phyloP scores from a whole-genome alignment of 352 stramenopile genomes.

The Pythium angustatum region DNA sequence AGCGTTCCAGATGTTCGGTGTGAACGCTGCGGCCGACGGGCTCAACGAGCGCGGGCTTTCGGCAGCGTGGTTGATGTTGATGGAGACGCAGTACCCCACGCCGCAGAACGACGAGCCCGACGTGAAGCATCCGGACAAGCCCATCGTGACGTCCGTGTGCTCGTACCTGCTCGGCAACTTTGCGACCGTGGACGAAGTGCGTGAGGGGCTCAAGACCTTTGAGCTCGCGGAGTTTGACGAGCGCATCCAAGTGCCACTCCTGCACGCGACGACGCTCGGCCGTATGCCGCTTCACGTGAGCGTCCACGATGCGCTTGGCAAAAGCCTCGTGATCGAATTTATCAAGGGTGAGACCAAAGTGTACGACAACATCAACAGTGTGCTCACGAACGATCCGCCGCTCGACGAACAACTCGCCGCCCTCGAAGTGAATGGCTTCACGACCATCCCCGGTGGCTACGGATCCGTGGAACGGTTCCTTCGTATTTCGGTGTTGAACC shows the following conservation, averaged over 20 bases:
- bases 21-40: slow-evolving; percentile 37
- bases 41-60: slow-evolving; percentile 40
- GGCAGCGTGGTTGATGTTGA: slow-evolving; percentile 32
- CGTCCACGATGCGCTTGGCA: slow-evolving; percentile 59
- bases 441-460: slow-evolving; percentile 52
- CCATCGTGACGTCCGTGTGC: slow-evolving; percentile 63
- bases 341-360: slow-evolving; percentile 51
- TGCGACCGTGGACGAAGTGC: slow-evolving; percentile 58
- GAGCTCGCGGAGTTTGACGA: slow-evolving; percentile 56
- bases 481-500: slow-evolving; percentile 68
- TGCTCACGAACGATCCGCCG: slow-evolving; percentile 73
- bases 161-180: slow-evolving; percentile 79
- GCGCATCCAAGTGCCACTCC: slow-evolving; percentile 31
- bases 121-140: slow-evolving; percentile 26
- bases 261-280: slow-evolving; percentile 27
- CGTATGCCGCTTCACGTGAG: slow-evolving; percentile 58
- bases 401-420: slow-evolving; percentile 46
- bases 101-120: slow-evolving; percentile 21
- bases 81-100: slow-evolving; percentile 48
- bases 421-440: slow-evolving; percentile 35
- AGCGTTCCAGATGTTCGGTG: slow-evolving; percentile 34
- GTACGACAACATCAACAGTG: slow-evolving; percentile 63
- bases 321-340: slow-evolving; percentile 76
- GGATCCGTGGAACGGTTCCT: slow-evolving; percentile 55
- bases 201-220: slow-evolving; percentile 43